Conservation (phyloP, 2,329 filamentous ascomycete genomes). For the Hypoxylon sp. region DNA sequence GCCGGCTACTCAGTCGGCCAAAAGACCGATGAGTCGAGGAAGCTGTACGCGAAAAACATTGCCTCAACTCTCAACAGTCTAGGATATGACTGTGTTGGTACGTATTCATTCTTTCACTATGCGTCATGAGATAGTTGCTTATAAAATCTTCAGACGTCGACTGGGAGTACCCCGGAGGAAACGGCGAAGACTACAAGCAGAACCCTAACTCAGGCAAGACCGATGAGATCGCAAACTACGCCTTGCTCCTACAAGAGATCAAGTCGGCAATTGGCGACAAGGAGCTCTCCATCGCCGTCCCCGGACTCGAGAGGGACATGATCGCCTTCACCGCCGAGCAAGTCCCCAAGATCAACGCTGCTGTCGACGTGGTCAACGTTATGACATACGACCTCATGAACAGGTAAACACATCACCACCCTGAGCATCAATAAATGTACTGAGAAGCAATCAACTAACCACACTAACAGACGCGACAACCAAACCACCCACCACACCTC, state of each 20-base stretch:
- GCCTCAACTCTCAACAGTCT: slow-evolving; percentile 72
- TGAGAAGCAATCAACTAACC: slow-evolving; percentile 61
- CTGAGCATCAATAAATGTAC: neutral
- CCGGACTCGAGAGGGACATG: slow-evolving; percentile 75
- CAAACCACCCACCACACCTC: slow-evolving; percentile 76
- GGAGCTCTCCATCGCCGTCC: slow-evolving; percentile 77
- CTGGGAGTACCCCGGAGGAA: slow-evolving; percentile 76
- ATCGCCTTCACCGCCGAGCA: slow-evolving; percentile 74
- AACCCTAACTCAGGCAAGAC: slow-evolving; percentile 72
- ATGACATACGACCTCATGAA: slow-evolving; percentile 57
- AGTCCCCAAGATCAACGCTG: slow-evolving; percentile 69
- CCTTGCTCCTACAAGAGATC: slow-evolving; percentile 71
- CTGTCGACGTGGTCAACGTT: slow-evolving; percentile 76
- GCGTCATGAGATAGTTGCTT: neutral
- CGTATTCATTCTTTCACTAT: slow-evolving; percentile 14
- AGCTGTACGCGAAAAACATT: slow-evolving; percentile 74
- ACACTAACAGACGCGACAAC: slow-evolving; percentile 77
- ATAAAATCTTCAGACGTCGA: slow-evolving; percentile 65
- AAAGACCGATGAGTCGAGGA: slow-evolving; percentile 64
- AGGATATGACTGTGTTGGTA: slow-evolving; percentile 78
- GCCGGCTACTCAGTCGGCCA: slow-evolving; percentile 73
- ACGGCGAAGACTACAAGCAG: slow-evolving; percentile 78
- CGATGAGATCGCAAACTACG: slow-evolving; percentile 75
- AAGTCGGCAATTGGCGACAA: slow-evolving; percentile 72
- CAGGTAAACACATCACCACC: slow-evolving; percentile 32